These are phyloP conservation scores for Aspergillus amoenus DNA, from an alignment of 2,329 filamentous ascomycete genomes.

Conservation along the genomic window DNA sequence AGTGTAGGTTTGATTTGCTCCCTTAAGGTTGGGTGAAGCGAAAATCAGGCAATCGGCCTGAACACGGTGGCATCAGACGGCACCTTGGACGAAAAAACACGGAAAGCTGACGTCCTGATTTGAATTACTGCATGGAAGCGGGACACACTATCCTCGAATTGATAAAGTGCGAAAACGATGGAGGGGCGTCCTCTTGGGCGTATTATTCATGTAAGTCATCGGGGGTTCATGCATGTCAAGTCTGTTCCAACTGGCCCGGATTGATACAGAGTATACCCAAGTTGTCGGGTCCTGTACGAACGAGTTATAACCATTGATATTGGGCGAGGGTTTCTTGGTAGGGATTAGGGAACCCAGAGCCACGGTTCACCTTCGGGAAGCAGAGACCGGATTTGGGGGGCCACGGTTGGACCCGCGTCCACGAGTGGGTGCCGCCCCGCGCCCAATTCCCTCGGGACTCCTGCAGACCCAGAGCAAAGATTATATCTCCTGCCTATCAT, in stretches of 20 bases:
- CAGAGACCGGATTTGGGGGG: conserved; percentile 12
- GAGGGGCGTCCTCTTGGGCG: not conserved
- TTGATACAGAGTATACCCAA: conserved; percentile 21
- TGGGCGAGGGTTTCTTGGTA: conserved; percentile 6
- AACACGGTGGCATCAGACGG: not conserved
- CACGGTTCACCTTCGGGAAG: conserved; percentile 36
- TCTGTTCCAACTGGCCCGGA: conserved; percentile 11
- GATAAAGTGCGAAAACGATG: conserved; percentile 1
- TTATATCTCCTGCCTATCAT: not conserved
- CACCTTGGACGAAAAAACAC: not conserved
- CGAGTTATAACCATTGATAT: conserved; percentile 5
- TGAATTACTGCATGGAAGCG: conserved; percentile 5
- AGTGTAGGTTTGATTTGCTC: conserved; percentile 1
- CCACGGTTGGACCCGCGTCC: conserved; percentile 22
- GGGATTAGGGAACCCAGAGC: conserved; percentile 32
- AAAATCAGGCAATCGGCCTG: not conserved
- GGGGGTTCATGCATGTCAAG: conserved; percentile 24
- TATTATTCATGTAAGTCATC: conserved; percentile 12
- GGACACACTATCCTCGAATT: conserved; percentile 7
- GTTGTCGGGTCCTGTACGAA: conserved; percentile 25
- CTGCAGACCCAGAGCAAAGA: not conserved
- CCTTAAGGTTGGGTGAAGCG: not conserved
- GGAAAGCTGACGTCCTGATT: not conserved
- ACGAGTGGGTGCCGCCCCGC: not conserved
- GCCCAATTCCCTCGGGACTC: not conserved